phyloP scores from a whole-genome alignment of 1,284 basidiomycete genomes.

The Naganishia sp. region DNA sequence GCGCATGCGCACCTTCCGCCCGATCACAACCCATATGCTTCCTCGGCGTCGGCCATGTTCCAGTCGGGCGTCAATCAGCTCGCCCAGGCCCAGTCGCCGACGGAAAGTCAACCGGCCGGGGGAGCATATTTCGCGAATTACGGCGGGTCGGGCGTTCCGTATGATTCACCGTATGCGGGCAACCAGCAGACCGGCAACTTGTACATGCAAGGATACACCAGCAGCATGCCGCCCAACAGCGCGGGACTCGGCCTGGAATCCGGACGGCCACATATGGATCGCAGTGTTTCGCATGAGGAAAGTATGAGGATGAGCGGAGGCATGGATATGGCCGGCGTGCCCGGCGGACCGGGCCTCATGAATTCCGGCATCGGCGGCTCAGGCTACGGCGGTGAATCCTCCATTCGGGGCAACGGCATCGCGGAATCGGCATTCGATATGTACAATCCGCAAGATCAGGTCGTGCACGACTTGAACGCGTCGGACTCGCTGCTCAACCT shows the following conservation, averaged over 20 bases:
- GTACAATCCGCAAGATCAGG: constrained; percentile 26
- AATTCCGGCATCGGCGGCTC: constrained; percentile 20
- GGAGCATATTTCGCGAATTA: constrained; percentile 15
- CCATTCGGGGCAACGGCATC: constrained; percentile 24
- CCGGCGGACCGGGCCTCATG: constrained; percentile 22
- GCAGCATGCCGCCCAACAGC: constrained; percentile 17
- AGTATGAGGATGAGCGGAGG: constrained; percentile 17
- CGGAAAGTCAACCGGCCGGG: constrained; percentile 7
- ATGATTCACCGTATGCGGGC: constrained; percentile 15
- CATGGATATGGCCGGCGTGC: constrained; percentile 19
- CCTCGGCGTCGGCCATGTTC: constrained; percentile 26
- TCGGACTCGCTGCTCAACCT: constrained; percentile 27
- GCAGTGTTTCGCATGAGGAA: constrained; percentile 23
- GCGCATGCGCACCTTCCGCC: constrained; percentile 11
- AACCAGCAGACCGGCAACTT: constrained; percentile 24
- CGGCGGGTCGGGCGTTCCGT: constrained; percentile 8
- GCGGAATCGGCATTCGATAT: constrained; percentile 17
- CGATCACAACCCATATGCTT: constrained; percentile 21
- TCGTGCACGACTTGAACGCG: constrained; percentile 21
- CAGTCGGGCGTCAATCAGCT: constrained; percentile 20
- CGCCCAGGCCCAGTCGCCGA: constrained; percentile 5
- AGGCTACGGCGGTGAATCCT: constrained; percentile 21
- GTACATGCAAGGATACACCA: constrained; percentile 26
- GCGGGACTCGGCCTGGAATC: constrained; percentile 15
- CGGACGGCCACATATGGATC: constrained; percentile 21